Evolutionary conservation across 2,329 filamentous ascomycete species (phyloP).

Genomic region (Arachnomyces sp.): DNA sequence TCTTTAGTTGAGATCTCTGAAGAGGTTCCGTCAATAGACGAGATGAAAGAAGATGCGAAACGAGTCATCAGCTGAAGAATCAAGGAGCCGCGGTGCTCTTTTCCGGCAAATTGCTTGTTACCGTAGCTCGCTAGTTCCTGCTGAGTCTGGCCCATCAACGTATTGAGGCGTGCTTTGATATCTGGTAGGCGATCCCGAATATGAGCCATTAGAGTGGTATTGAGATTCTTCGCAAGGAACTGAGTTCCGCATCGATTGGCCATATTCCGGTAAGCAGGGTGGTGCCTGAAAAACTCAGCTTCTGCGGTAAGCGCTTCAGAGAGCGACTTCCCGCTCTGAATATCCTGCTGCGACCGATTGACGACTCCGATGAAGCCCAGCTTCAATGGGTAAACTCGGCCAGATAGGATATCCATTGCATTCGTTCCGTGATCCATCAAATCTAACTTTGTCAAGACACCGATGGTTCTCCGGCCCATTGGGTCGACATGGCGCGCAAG

Average conservation of each 20-base stretch:
- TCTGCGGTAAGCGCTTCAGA: constrained; percentile 84
- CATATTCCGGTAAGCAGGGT: constrained; percentile 96
- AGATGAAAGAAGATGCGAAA: constrained; percentile 95
- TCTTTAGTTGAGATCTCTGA: constrained; percentile 99
- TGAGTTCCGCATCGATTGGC: constrained; percentile 87
- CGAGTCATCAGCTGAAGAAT: constrained; percentile 97
- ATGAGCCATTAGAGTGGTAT: constrained; percentile 89
- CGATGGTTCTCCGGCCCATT: constrained; percentile 87
- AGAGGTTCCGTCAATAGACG: constrained; percentile 96
- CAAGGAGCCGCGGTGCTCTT: constrained; percentile 89
- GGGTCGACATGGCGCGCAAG: constrained; percentile 94
- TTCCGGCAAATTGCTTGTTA: constrained; percentile 94
- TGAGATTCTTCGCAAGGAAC: constrained; percentile 87
- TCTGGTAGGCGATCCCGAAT: constrained; percentile 93
- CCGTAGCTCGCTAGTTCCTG: constrained; percentile 97
- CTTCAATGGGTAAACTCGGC: constrained; percentile 91
- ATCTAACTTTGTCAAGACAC: constrained; percentile 92
- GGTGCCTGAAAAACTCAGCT: constrained; percentile 90
- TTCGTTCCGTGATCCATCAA: constrained; percentile 99
- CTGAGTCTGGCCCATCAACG: constrained; percentile 98
- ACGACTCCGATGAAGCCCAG: constrained; percentile 97
- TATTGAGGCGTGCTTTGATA: constrained; percentile 96
- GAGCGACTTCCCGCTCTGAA: constrained; percentile 91
- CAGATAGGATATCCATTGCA: constrained; percentile 93
- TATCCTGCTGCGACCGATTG: constrained; percentile 96